phyloP scores from a whole-genome alignment of 768 basidiomycete species.

The Calvatia gigantea region DNA sequence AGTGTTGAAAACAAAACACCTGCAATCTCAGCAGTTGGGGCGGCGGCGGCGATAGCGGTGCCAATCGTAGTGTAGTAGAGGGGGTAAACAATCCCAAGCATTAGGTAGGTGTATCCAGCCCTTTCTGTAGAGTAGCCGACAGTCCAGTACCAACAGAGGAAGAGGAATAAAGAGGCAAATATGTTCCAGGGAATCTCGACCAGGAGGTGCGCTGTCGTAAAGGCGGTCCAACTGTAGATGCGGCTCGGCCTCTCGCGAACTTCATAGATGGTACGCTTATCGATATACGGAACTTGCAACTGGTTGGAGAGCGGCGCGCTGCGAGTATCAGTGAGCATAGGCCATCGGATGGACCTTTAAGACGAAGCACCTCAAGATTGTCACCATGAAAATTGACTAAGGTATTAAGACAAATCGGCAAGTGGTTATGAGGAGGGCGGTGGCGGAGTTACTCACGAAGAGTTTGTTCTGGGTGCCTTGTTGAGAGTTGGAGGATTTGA shows the following conservation, averaged over 20 bases:
- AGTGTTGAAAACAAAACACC: slow-evolving; percentile 53
- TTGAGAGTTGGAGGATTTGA: slow-evolving; percentile 46
- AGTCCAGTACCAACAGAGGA: slow-evolving; percentile 69
- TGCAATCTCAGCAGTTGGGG: slow-evolving; percentile 56
- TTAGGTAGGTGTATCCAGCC: slow-evolving; percentile 58
- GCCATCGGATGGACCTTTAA: not conserved
- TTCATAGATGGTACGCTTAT: slow-evolving; percentile 58
- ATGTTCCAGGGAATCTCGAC: slow-evolving; percentile 64
- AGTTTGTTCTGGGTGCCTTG: slow-evolving; percentile 65
- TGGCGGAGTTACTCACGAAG: slow-evolving; percentile 42
- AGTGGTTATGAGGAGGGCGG: slow-evolving; percentile 4
- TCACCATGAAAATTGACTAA: slow-evolving; percentile 54
- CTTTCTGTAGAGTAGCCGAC: slow-evolving; percentile 53
- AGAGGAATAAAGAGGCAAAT: slow-evolving; percentile 53
- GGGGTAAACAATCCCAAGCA: slow-evolving; percentile 51
- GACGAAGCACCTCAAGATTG: slow-evolving; percentile 33
- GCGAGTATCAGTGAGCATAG: slow-evolving; percentile 1
- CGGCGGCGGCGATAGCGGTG: slow-evolving; percentile 57
- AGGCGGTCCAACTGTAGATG: slow-evolving; percentile 64
- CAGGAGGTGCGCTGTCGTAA: slow-evolving; percentile 51
- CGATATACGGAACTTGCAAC: slow-evolving; percentile 58
- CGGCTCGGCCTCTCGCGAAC: slow-evolving; percentile 64
- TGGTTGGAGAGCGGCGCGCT: slow-evolving; percentile 58
- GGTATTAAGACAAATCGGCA: not conserved
- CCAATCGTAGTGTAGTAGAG: slow-evolving; percentile 59